Conservation (phyloP, 805 yeast genomes). For the Candida schatavii region DNA sequence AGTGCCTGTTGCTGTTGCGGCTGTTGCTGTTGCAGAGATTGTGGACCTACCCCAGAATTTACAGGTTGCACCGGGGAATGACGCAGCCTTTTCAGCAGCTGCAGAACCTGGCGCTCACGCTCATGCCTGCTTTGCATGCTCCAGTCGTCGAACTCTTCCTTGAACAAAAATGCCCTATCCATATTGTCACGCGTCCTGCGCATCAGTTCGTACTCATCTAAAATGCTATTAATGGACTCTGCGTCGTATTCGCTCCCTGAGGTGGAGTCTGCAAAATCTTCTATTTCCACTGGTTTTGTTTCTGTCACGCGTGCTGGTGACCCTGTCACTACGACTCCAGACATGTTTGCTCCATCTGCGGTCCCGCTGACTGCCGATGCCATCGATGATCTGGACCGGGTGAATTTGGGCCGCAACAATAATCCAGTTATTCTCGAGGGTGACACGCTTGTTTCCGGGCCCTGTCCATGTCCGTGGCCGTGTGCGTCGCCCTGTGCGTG, state of each 20-base stretch:
- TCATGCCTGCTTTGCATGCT: slow-evolving; percentile 4
- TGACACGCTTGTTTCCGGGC: too few species aligned
- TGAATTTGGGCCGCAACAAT: slow-evolving; percentile 16
- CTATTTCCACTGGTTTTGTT: slow-evolving; percentile 19
- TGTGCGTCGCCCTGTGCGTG: too few species aligned
- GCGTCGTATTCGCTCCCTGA: slow-evolving; percentile 19
- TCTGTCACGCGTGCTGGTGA: slow-evolving; percentile 6
- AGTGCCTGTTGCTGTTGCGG: too few species aligned
- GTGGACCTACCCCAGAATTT: background rate
- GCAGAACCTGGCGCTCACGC: slow-evolving; percentile 1
- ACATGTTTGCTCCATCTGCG: background rate
- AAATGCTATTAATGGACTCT: slow-evolving; percentile 29
- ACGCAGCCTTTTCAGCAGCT: background rate
- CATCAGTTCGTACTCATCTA: slow-evolving; percentile 23
- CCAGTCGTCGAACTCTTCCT: slow-evolving; percentile 30
- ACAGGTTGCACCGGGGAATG: background rate
- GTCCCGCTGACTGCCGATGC: background rate
- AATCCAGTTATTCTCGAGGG: background rate
- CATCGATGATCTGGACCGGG: slow-evolving; percentile 17
- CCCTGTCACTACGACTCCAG: background rate
- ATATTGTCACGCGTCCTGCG: background rate
- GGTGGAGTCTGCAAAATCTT: slow-evolving; percentile 39
- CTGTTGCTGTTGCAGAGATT: too few species aligned
- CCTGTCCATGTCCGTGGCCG: too few species aligned
- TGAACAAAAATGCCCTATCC: slow-evolving; percentile 19